Evolutionary conservation across 805 yeast species (phyloP), one percentile per base, ranked within the genome.

Genomic region (Nakazawaea ishiwadae): DNA sequence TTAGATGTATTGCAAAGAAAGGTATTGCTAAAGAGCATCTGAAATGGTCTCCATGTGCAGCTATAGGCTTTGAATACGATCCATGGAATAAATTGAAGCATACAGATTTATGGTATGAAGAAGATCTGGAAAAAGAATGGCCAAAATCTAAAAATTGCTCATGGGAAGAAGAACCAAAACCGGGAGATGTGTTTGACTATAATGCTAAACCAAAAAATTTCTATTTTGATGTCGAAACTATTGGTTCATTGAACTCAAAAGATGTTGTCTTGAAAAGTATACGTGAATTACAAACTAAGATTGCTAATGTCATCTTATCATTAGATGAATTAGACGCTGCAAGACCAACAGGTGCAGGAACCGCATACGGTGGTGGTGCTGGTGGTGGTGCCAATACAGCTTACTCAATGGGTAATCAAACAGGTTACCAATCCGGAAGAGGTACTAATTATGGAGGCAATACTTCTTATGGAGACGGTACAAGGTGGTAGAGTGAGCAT

Each of bases 31-130:
- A 90, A 60, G 99, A 93, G 60, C 99, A 93, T 59, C 96, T 99
- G 37, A 93, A 93, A 58, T 93, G 99, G 99, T 82, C 93, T 5
- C 97, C 99, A 10, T 84, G 95, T 51, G 76, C 97, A 0, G 98
- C 98, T 17, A 77, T 91, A 42, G 97, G 95, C 15, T 91, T 91
- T 55, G 99, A 91, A 62, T 91, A 91, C 58, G 99, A 91, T 56
- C 99, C 99, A n/a, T 91, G 96, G 95, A 93, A 93, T 65, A 93
- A 91, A 65, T 73, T 93, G 54, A 83, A 85, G 58, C 99, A 93
- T 60, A 93, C 99, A 0, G 96, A 89, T 53, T 86, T 77, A 58
- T 93, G 99, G 99, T 87, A 84, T 60, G 99, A 93, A 65, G 91
- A 81, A 48, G 84, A 80, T 57, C 84, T 86, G 26, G 87, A 78